Base-by-base conservation (phyloP, 163 green algal genomes). In the Volvox carteri region DNA sequence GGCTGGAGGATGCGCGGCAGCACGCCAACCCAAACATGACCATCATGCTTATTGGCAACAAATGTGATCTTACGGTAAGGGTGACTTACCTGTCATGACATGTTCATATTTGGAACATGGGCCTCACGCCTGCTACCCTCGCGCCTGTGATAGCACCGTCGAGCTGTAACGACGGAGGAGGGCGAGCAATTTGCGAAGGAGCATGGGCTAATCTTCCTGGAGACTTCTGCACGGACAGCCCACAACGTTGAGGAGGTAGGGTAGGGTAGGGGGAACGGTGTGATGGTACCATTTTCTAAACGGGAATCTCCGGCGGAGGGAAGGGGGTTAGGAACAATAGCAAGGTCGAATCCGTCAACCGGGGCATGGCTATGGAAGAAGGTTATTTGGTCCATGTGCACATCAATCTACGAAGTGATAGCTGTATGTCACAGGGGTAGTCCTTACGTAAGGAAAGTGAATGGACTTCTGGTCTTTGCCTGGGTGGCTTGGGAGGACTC, bases 21-120 rank as follows among this genome's bases (percentile, higher is more conserved):
- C 98, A 99, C 89, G 98, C 98, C 35, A 99, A 99, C 94, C 96
- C 97, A 42, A 99, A 99, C 95, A 99, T 99, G 98, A 99, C 98
- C 50, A 99, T 99, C 91, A 99, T 99, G 98, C 95, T 99, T 30
- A 99, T 99, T 68, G 98, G 98, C 67, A 99, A 99, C 96, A 99
- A 99, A 94, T 95, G 93, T 25, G 98, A 99, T 94, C 92, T 99
- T 25, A 95, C 92, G 68, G 95, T 98, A 73, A 91, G 95, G 25
- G 35, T 18, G 19, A 23, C 58, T n/a, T 23, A 23, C 14, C 48
- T 58, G 33, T 18, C 9, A 70, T 42, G 67, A 44, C 8, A 42
- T 50, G 67, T 7, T 23, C 25, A 37, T 12, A n/a, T n/a, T n/a
- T n/a, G n/a, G n/a, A n/a, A n/a, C n/a, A n/a, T n/a, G n/a, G 58